Evolutionary conservation across 805 yeast species (phyloP), one percentile per base, ranked within the genome.

Genomic region (Myxozyma mucilagina): DNA sequence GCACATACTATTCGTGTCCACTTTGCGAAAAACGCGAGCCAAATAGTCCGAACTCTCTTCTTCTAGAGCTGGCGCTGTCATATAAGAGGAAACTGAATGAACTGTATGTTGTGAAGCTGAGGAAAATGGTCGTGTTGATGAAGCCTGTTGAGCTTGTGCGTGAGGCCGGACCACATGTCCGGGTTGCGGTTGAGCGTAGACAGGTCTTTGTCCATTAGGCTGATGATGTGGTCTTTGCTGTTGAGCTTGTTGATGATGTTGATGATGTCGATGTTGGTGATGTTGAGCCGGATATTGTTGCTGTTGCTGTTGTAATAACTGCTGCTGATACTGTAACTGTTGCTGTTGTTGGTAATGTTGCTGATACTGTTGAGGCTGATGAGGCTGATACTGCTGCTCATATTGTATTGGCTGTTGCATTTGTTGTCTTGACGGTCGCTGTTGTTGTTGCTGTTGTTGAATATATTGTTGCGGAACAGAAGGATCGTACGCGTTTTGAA

Each of bases 1-100:
- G 5, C 14, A 13, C 16, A 16, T 39, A 56, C 65, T 49, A 24
- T 59, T 43, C 4, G 41, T 49, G 45, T 64, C 73, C 29, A 71
- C 72, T 31, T 66, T 68, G 47, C 58, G 51, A 58, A 72, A 72
- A 20, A 72, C 49, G 18, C 47, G 50, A 10, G 29, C 32, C 1
- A 60, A 34, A 4, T 65, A 59, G 18, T 62, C 61, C 20, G 39
- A 51, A 29, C 53, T 48, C 11, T 60, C 51, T 10, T 60, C 53
- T 34, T 42, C 16, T 31, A 60, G 53, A 35, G 44, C 42, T 31
- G 45, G 65, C n/a, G 47, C 67, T 59, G 47, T 58, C 50, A 47
- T 29, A 3, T 16, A 11, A 10, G 41, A 34, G 14, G 41, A 16
- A 8, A 31, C 39, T 11, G 38, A 36, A 3, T 24, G 24, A 8